Conservation (phyloP, 768 basidiomycete species). For the Nidularia sp. region DNA sequence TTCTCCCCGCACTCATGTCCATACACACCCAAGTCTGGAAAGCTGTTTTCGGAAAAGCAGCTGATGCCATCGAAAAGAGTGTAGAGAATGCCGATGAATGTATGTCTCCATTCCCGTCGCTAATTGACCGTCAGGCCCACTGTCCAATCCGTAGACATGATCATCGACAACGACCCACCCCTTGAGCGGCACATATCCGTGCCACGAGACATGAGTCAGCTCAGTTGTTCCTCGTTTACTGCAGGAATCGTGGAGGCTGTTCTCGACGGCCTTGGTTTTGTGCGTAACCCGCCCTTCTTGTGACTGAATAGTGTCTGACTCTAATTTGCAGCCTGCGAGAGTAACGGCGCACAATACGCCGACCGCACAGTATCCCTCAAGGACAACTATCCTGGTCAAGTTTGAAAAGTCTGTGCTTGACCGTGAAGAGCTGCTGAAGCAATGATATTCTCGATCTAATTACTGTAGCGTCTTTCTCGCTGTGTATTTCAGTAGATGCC, state of each 20-base stretch:
- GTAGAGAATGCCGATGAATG: constrained; percentile 98
- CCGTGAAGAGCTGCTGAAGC: constrained; percentile 88
- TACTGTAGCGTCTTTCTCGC: neutral
- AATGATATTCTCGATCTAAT: constrained; percentile 3
- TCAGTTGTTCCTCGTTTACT: constrained; percentile 96
- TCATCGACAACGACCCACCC: constrained; percentile 93
- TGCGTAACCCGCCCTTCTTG: constrained; percentile 36
- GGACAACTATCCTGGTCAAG: constrained; percentile 97
- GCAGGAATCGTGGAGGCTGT: constrained; percentile 98
- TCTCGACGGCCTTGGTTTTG: constrained; percentile 90
- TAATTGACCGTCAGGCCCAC: constrained; percentile 4
- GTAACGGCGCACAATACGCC: constrained; percentile 96
- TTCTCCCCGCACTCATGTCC: constrained; percentile 88
- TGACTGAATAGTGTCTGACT: neutral
- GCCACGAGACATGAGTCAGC: constrained; percentile 88
- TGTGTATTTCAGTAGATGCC: too few relatives aligned
- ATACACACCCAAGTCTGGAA: constrained; percentile 96
- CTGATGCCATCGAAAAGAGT: constrained; percentile 93
- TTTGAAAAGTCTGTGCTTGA: constrained; percentile 90
- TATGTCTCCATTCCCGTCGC: constrained; percentile 24
- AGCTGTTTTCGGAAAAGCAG: constrained; percentile 88
- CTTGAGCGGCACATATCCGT: constrained; percentile 91
- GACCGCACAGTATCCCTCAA: constrained; percentile 69
- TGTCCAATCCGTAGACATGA: constrained; percentile 69
- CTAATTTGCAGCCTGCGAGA: constrained; percentile 72